phyloP scores from a whole-genome alignment of 2,329 filamentous ascomycete genomes.

The Sporothrix luriei region DNA sequence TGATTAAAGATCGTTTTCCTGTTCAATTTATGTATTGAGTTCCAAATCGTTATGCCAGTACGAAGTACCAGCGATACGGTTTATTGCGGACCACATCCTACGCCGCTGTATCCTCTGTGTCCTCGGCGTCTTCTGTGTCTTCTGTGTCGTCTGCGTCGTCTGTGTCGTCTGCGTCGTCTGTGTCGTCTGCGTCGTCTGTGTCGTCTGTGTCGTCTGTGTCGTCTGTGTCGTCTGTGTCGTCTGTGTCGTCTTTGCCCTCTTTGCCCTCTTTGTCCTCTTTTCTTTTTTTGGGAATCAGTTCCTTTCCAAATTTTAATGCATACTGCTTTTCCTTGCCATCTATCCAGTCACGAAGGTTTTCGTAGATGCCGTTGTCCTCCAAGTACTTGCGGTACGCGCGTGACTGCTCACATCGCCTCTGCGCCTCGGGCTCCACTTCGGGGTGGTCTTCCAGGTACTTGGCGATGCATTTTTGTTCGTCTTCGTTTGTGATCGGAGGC shows the following conservation, averaged over 20 bases:
- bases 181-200: no score
- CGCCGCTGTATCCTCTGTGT: no score
- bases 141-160: no score
- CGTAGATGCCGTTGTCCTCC: conserved; percentile 20
- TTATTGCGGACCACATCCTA: no score
- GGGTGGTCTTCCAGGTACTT: not conserved
- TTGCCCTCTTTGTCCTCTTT: no score
- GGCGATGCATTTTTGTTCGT: not conserved
- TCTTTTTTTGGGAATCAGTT: not conserved
- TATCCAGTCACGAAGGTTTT: conserved; percentile 15
- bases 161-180: no score
- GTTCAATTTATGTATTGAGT: not conserved
- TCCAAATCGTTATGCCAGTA: no score
- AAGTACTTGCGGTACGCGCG: not conserved
- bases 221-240: no score
- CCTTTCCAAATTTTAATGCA: not conserved
- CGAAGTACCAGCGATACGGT: no score
- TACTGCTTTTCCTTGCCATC: not conserved
- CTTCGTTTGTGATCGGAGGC: not conserved
- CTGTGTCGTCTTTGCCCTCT: no score
- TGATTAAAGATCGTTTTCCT: not conserved
- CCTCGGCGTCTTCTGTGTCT: no score
- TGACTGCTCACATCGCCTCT: not conserved
- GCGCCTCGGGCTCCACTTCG: conserved; percentile 12
- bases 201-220: no score